phyloP scores from a whole-genome alignment of 1,284 basidiomycete species.

The Neolentinus lepideus region DNA sequence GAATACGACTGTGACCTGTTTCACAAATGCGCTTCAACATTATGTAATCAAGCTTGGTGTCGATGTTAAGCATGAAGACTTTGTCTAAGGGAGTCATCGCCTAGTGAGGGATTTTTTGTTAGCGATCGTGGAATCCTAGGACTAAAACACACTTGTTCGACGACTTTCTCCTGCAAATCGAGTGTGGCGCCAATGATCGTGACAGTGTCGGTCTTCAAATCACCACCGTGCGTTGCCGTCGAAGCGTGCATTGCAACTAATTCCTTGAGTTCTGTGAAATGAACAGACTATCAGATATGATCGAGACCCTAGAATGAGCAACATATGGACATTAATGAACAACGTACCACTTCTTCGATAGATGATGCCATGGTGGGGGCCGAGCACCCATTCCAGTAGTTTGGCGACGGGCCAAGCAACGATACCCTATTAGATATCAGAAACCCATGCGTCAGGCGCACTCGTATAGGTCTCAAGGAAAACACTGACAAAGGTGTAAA shows the following conservation, averaged over 20 bases:
- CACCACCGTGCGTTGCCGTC: constrained; percentile 50
- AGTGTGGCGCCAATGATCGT: constrained; percentile 73
- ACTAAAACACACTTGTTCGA: constrained; percentile 32
- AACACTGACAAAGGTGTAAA: constrained; percentile 57
- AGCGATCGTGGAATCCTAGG: not conserved
- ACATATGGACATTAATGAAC: not conserved
- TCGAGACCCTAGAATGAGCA: not conserved
- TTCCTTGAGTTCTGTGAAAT: constrained; percentile 52
- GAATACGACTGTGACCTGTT: constrained; percentile 75
- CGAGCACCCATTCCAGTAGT: constrained; percentile 56
- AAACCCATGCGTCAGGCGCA: not conserved
- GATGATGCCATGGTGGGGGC: constrained; percentile 56
- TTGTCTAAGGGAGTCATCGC: constrained; percentile 79
- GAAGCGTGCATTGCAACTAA: constrained; percentile 66
- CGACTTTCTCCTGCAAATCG: constrained; percentile 63
- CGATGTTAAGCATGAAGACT: constrained; percentile 80
- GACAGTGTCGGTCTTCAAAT: constrained; percentile 67
- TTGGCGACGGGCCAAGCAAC: constrained; percentile 81
- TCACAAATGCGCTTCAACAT: constrained; percentile 68
- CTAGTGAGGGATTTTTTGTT: constrained; percentile 24
- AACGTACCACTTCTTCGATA: constrained; percentile 36
- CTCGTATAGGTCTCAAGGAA: not conserved
- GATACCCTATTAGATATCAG: constrained; percentile 39
- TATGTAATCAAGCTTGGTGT: constrained; percentile 74
- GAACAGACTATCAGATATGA: not conserved